Conservation (phyloP, 2,329 filamentous ascomycete species). For the Bipolaris cookei region DNA sequence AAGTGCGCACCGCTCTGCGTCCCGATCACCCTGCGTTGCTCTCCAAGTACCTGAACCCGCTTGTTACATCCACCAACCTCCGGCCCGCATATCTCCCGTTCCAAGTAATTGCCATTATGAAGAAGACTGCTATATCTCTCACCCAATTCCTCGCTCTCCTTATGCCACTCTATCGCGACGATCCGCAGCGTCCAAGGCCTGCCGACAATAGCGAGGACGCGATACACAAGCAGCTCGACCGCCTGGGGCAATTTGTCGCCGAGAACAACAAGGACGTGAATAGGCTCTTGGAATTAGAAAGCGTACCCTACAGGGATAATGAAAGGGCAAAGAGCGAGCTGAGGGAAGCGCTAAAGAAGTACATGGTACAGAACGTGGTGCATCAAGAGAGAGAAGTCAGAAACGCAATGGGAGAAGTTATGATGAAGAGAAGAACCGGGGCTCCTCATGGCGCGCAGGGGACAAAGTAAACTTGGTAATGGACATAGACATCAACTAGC, state of each 20-base stretch:
- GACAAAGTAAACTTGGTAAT: constrained; percentile 12
- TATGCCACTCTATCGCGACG: constrained; percentile 44
- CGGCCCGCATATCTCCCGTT: constrained; percentile 79
- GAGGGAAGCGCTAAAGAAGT: constrained; percentile 78
- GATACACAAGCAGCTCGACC: constrained; percentile 66
- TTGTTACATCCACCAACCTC: constrained; percentile 48
- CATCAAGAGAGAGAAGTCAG: constrained; percentile 79
- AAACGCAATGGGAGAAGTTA: constrained; percentile 73
- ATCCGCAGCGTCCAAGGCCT: constrained; percentile 30
- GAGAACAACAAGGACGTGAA: constrained; percentile 72
- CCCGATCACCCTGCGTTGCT: constrained; percentile 55
- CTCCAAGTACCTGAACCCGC: constrained; percentile 56
- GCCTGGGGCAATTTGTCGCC: constrained; percentile 66
- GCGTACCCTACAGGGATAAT: constrained; percentile 81
- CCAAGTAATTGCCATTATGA: constrained; percentile 76
- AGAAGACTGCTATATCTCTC: constrained; percentile 76
- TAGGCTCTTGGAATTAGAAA: constrained; percentile 76
- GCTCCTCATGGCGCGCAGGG: constrained; percentile 64
- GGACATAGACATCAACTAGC: neutral
- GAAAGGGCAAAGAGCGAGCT: constrained; percentile 65
- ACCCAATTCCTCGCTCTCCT: constrained; percentile 46
- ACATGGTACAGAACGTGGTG: constrained; percentile 81
- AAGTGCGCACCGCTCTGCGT: constrained; percentile 63
- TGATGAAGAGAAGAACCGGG: constrained; percentile 67
- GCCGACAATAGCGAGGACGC: constrained; percentile 41